Base-by-base conservation (phyloP, 352 stramenopile genomes). In the Phytophthora ohioensis region DNA sequence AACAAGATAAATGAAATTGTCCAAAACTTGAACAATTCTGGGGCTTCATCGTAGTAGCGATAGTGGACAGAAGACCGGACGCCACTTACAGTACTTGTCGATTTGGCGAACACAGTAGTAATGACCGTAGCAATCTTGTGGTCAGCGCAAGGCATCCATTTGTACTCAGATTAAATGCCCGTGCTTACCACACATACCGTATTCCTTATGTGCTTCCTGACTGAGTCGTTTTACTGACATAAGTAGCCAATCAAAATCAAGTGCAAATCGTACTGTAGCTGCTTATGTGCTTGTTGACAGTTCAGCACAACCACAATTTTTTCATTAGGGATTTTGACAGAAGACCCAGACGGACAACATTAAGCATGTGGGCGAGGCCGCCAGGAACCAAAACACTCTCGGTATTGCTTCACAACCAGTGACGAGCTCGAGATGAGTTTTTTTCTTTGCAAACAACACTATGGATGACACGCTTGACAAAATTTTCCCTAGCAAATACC, bases 151-250 rank as follows among this genome's bases (percentile, higher is more conserved):
- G 39, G 5, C 17, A 45, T 5, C 39, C 39, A 45, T 5, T 3
- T 4, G 17, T 45, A 45, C 39, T 15, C 4, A 3, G 39, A 45
- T 10, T 11, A 12, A 1, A 45, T 27, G 12, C 6, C 39, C 39
- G 10, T 17, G 11, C 1, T 45, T 15, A 45, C 10, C 15, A 9
- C 42, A 48, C 30, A 38, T 63, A 54, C 53, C 53, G 39, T 60
- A 60, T 39, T 60, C 13, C 53, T 10, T 60, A 51, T 60, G 53
- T 60, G 53, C 53, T 51, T 60, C 4, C 39, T 15, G 53, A 60
- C 38, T 38, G 21, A 60, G 21, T 60, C 38, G 10, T 51, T 60
- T 60, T 60, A 49, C 53, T 49, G 36, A 41, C 38, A 49, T 5
- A 12, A 32, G 7, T 34, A 60, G 53, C 53, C 53, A 60, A 60